Conservation (phyloP, 2,329 filamentous ascomycete species). For the Alternaria conjuncta region DNA sequence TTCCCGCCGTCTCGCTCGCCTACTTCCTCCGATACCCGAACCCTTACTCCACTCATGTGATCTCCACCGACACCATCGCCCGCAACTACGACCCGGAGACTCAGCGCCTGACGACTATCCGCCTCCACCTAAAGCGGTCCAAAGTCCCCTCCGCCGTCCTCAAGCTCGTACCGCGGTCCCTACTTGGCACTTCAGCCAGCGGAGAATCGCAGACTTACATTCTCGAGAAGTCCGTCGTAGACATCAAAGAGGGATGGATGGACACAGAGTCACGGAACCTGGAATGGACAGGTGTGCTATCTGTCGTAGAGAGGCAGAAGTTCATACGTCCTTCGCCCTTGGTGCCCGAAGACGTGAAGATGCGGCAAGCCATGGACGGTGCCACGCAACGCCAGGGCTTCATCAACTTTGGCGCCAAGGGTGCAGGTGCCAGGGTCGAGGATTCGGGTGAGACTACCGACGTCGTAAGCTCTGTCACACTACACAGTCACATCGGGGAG, state of each 20-base stretch:
- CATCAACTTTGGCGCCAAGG: constrained; percentile 33
- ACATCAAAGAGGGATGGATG: constrained; percentile 83
- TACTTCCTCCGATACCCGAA: constrained; percentile 92
- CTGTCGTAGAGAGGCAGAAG: constrained; percentile 76
- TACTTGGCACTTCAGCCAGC: constrained; percentile 65
- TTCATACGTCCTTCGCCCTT: constrained; percentile 61
- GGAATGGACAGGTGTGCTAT: constrained; percentile 81
- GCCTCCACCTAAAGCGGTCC: constrained; percentile 82
- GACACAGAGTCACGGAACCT: constrained; percentile 80
- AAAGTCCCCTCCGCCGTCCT: constrained; percentile 76
- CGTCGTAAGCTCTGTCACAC: constrained; percentile 75
- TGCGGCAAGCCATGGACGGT: constrained; percentile 41
- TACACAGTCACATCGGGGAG: constrained; percentile 75
- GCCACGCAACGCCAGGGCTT: constrained; percentile 42
- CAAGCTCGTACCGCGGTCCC: constrained; percentile 74
- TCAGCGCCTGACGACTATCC: constrained; percentile 77
- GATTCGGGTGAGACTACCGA: constrained; percentile 60
- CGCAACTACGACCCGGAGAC: constrained; percentile 75
- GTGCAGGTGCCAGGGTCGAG: constrained; percentile 36
- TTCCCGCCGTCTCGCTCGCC: constrained; percentile 83
- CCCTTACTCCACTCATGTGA: constrained; percentile 80
- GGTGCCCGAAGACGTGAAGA: constrained; percentile 30
- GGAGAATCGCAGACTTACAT: constrained; percentile 79
- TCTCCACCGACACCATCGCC: constrained; percentile 82
- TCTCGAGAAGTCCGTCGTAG: constrained; percentile 78